Conservation (phyloP, 257 asterid species). For the Solanum acaule region DNA sequence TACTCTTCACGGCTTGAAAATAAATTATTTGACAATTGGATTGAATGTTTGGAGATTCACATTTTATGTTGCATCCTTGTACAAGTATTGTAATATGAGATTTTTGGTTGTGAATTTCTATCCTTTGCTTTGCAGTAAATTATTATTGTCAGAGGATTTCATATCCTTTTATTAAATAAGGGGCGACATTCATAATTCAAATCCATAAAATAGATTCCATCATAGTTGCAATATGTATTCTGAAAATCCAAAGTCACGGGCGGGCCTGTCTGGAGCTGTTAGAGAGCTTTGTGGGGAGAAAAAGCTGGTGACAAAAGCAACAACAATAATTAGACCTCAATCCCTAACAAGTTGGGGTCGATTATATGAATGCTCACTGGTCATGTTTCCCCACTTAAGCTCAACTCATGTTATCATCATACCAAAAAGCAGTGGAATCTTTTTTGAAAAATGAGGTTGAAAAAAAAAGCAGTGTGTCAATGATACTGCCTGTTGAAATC, state of each 20-base stretch:
- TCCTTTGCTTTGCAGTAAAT: neutral
- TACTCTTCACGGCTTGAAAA: neutral
- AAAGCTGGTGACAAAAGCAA: neutral
- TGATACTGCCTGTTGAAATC: neutral
- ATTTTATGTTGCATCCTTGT: neutral
- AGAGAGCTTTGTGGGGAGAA: neutral
- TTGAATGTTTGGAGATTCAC: neutral
- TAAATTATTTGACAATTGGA: neutral
- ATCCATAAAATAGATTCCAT: neutral
- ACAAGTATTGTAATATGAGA: neutral
- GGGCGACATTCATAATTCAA: neutral
- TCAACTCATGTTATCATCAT: neutral
- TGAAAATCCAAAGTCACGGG: neutral
- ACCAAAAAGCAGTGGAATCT: neutral
- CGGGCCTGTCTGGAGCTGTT: neutral
- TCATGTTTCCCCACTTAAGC: neutral
- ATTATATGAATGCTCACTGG: neutral
- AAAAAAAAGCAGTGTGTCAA: neutral
- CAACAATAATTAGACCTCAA: neutral
- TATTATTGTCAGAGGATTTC: neutral
- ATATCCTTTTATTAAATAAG: neutral
- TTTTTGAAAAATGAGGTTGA: neutral
- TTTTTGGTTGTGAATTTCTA: neutral
- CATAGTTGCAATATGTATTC: neutral
- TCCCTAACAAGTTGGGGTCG: neutral